Evolutionary conservation across 2,329 filamentous ascomycete species (phyloP).

Genomic region (Sporothrix inflata): DNA sequence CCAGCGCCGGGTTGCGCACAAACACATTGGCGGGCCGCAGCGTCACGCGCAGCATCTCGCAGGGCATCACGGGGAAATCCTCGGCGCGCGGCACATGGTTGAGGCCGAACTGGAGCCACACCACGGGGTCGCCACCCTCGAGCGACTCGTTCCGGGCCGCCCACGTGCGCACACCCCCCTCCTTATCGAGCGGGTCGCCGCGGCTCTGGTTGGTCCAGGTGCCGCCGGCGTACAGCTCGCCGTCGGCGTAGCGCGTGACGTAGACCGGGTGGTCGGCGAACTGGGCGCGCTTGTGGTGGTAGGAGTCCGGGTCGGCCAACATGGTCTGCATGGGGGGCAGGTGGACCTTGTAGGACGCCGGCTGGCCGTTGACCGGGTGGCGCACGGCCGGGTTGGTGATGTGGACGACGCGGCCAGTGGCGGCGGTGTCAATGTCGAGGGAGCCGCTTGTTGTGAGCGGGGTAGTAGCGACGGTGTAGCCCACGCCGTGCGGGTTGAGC

Average conservation of each 20-base stretch:
- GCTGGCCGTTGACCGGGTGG: conserved; percentile 50
- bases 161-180: conserved; percentile 46
- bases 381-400: conserved; percentile 50
- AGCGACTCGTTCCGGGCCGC: conserved; percentile 46
- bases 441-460: conserved; percentile 49
- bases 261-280: conserved; percentile 51
- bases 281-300: conserved; percentile 47
- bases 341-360: conserved; percentile 52
- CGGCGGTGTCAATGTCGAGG: conserved; percentile 59
- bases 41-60: conserved; percentile 56
- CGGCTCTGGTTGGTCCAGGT: conserved; percentile 53
- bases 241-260: conserved; percentile 50
- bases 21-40: conserved; percentile 61
- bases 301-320: conserved; percentile 46
- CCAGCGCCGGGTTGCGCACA: conserved; percentile 53
- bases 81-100: conserved; percentile 68
- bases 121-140: conserved; percentile 47
- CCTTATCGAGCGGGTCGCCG: conserved; percentile 22
- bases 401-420: conserved; percentile 53
- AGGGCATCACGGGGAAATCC: conserved; percentile 72
- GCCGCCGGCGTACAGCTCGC: conserved; percentile 50
- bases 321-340: conserved; percentile 52
- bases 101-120: conserved; percentile 63
- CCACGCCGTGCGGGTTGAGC: conserved; percentile 57
- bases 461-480: conserved; percentile 49